Base-by-base conservation (phyloP, 495 filamentous ascomycete genomes). In the Aspergillus mulundensis region DNA sequence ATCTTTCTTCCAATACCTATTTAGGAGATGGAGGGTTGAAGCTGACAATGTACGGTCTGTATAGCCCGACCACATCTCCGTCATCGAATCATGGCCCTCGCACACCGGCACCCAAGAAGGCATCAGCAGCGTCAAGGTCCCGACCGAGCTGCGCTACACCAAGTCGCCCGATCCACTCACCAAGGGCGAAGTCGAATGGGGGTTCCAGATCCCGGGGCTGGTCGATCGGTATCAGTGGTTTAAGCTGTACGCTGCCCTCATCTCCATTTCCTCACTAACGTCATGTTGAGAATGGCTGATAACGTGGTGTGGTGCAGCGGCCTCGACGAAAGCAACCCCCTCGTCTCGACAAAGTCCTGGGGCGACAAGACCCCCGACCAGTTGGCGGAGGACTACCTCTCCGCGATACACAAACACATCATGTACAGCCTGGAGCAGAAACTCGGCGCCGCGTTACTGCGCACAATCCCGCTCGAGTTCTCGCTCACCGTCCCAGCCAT, bases 151-250 rank as follows among this genome's bases (percentile, higher is more conserved):
- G 0, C 60, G 56, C 1, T 76, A 69, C 18, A 52, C 71, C 7
- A 39, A 40, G 38, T 2, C 15, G 1, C 8, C 24, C 12, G 12
- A 36, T 4, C 5, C 32, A n/a, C n/a, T n/a, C 32, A 24, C 21
- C 14, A 20, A 16, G 1, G 20, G 32, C 4, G 57, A 61, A 12
- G 15, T 73, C 56, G 3, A 58, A 62, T 84, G 81, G 81, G 81
- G 81, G 0, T 82, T 77, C 53, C 66, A 76, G 20, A 77, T 83
- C 28, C 66, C 0, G 66, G 77, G 1, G 32, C 41, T 0, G 71
- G 66, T 38, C 65, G 72, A 36, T 62, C 75, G 21, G 60, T 77
- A 56, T 28, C 70, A 82, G 53, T 84, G 78, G 75, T 77, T 85
- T 65, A 84, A 84, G 61, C 73, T 56, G 73, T 62, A 44, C 69